These are phyloP conservation scores for Sugiyamaella castrensis DNA, from an alignment of 1,139 yeast genomes.

Conservation along the genomic window DNA sequence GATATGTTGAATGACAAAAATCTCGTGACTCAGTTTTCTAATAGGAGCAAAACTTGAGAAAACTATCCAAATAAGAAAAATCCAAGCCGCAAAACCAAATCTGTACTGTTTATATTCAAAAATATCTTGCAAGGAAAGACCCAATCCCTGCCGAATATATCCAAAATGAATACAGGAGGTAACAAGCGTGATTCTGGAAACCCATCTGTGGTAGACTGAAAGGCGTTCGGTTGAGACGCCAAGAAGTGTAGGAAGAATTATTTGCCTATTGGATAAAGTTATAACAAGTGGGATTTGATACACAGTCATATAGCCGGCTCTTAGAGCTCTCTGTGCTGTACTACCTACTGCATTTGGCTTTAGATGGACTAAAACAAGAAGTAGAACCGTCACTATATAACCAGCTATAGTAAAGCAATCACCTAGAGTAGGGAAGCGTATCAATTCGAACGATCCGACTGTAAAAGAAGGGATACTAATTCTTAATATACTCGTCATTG, in stretches of 20 bases:
- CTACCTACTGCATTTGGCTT: constrained; percentile 15
- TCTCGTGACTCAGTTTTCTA: constrained; percentile 18
- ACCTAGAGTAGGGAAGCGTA: constrained; percentile 15
- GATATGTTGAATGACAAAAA: constrained; percentile 22
- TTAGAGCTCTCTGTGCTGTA: constrained; percentile 13
- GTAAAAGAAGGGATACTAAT: constrained; percentile 7
- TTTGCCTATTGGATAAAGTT: constrained; percentile 17
- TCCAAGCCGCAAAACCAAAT: constrained; percentile 19
- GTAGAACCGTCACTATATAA: constrained; percentile 16
- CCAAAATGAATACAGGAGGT: constrained; percentile 21
- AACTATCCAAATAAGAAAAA: constrained; percentile 20
- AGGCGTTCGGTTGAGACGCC: constrained; percentile 18
- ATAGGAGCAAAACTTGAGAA: constrained; percentile 17
- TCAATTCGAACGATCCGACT: constrained; percentile 1
- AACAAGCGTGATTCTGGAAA: constrained; percentile 18
- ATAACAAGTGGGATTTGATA: constrained; percentile 21
- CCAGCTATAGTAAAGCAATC: constrained; percentile 8
- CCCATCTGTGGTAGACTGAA: constrained; percentile 21
- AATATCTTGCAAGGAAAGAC: constrained; percentile 5
- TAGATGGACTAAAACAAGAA: constrained; percentile 17
- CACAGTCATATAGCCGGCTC: constrained; percentile 24
- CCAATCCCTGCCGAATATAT: constrained; percentile 1
- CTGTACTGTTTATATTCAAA: constrained; percentile 4
- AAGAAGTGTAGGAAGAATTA: constrained; percentile 12
- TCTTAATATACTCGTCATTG: constrained; percentile 2